These are phyloP conservation scores for Neostapfia colusana DNA, from an alignment of 176 grass and related monocot genomes.

Conservation along the genomic window DNA sequence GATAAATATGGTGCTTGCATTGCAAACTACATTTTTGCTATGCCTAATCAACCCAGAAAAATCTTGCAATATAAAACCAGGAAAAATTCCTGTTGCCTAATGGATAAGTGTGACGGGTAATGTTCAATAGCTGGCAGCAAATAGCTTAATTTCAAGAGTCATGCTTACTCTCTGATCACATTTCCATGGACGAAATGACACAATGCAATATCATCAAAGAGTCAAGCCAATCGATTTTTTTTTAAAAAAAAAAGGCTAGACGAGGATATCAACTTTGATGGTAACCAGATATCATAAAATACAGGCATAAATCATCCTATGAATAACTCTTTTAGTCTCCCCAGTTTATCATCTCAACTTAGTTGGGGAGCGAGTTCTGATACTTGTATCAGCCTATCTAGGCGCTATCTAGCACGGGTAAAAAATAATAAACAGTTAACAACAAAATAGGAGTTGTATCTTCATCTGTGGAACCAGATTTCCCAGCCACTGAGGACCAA, in stretches of 20 bases:
- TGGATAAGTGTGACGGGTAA: not conserved
- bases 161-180: not conserved
- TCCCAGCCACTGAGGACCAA: not conserved
- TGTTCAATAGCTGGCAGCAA: constrained; percentile 1
- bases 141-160: not conserved
- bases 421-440: not conserved
- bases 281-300: too few relatives aligned
- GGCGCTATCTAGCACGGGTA: not conserved
- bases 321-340: not conserved
- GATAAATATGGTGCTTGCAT: not conserved
- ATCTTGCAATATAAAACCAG: not conserved
- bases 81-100: not conserved
- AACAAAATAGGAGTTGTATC: not conserved
- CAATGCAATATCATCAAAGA: not conserved
- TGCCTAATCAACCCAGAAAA: not conserved
- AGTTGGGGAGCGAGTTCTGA: not conserved
- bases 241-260: not conserved
- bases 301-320: not conserved
- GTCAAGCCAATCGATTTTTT: not conserved
- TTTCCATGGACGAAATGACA: constrained; percentile 1
- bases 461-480: not conserved
- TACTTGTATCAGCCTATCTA: not conserved
- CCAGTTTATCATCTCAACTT: not conserved
- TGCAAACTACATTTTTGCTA: not conserved
- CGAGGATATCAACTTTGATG: not conserved